Evolutionary conservation across 2,329 filamentous ascomycete genomes (phyloP).

Genomic region (Fusarium miscanthi): DNA sequence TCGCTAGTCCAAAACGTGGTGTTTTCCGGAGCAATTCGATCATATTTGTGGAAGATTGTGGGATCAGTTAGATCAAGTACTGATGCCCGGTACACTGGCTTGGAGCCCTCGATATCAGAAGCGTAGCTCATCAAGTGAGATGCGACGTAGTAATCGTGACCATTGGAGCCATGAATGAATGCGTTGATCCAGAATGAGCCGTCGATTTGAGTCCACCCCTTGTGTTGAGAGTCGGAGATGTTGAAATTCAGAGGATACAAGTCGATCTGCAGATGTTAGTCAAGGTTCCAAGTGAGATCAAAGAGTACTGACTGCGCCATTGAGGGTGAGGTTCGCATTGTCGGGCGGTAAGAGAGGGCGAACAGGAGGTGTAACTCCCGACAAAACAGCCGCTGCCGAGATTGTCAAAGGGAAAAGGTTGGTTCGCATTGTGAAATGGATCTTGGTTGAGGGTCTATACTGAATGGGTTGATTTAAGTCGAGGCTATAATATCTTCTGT

Average conservation of each 20-base stretch:
- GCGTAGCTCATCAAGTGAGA: neutral
- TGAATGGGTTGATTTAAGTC: neutral
- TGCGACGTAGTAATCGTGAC: neutral
- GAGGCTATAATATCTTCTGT: too few relatives aligned
- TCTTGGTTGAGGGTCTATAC: neutral
- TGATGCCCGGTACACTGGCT: neutral
- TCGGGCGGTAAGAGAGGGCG: neutral
- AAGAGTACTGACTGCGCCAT: neutral
- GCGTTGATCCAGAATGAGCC: neutral
- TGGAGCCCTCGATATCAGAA: neutral
- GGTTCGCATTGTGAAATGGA: neutral
- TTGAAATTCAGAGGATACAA: neutral
- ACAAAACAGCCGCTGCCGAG: accelerated
- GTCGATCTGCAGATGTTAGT: neutral
- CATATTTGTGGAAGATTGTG: neutral
- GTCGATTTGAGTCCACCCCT: neutral
- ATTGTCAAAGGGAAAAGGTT: neutral
- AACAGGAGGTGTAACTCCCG: neutral
- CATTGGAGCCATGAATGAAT: neutral
- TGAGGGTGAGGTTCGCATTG: neutral
- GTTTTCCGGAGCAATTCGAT: neutral
- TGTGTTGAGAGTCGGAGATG: neutral
- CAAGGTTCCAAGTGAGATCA: accelerated
- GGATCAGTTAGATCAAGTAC: neutral
- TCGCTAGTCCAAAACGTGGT: neutral